Percentiles rank a stretch among this genome's conserved stretches.
Conservation (phyloP, 169 alveolate species). For the Eimeria necatrix region DNA sequence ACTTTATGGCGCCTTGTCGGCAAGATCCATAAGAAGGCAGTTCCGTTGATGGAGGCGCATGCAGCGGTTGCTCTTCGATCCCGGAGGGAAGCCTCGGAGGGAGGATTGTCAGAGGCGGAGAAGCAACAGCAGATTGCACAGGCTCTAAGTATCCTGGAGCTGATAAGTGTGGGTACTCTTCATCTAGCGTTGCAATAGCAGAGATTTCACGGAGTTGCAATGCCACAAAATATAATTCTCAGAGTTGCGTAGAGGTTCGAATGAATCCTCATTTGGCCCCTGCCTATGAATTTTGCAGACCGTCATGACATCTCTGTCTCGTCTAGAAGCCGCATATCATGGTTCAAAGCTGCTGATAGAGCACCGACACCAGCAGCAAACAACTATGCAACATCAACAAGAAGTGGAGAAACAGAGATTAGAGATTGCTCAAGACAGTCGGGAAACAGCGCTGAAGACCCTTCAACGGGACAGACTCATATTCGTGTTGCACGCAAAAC, state of each 20-base stretch:
- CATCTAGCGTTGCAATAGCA: no score
- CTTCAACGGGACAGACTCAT: constrained; percentile 57
- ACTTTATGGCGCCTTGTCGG: constrained; percentile 76
- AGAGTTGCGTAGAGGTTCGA: no score
- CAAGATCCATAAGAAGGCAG: constrained; percentile 68
- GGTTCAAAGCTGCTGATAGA: constrained; percentile 63
- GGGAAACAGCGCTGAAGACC: constrained; percentile 1
- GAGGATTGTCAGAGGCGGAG: constrained; percentile 45
- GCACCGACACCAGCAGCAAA: constrained; percentile 56
- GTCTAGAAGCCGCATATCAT: constrained; percentile 64
- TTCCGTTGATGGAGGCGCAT: constrained; percentile 46
- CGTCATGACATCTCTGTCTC: constrained; percentile 55
- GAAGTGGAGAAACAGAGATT: not conserved
- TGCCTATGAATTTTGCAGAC: not conserved
- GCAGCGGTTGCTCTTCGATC: constrained; percentile 15
- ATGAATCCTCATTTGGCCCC: no score
- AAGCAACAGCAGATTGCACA: not conserved
- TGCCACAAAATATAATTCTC: no score
- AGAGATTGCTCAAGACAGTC: not conserved
- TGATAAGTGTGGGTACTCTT: constrained; percentile 37
- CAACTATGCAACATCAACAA: not conserved
- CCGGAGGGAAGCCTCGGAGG: constrained; percentile 17
- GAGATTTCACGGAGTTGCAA: no score
- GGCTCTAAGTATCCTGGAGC: constrained; percentile 58
- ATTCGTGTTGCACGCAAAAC: constrained; percentile 48